phyloP scores from a whole-genome alignment of 352 stramenopile species.

The Aphanomyces astaci region DNA sequence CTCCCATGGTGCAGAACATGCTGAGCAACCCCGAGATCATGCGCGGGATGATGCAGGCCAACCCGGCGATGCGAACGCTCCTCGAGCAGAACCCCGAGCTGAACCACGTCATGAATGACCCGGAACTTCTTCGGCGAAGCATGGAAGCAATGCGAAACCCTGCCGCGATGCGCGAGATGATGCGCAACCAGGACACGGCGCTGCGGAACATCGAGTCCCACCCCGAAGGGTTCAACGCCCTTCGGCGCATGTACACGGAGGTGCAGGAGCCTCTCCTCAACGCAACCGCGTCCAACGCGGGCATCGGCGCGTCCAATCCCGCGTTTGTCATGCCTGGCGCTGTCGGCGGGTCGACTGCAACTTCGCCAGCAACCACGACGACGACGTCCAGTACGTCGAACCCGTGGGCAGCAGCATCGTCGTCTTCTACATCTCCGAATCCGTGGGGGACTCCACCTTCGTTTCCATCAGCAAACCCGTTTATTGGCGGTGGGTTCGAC shows the following conservation, averaged over 20 bases:
- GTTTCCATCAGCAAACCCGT: conserved; percentile 76
- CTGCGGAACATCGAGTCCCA: conserved; percentile 97
- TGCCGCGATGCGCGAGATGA: conserved; percentile 92
- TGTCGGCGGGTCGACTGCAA: conserved; percentile 32
- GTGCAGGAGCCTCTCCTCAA: conserved; percentile 96
- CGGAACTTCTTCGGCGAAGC: conserved; percentile 88
- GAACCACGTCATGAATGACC: conserved; percentile 93
- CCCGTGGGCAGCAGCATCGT: conserved; percentile 22
- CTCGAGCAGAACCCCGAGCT: conserved; percentile 95
- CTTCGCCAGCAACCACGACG: conserved; percentile 24
- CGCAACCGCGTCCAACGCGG: conserved; percentile 50
- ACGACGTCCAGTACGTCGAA: conserved; percentile 23
- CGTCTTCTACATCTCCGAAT: no score
- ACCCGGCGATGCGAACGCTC: conserved; percentile 92
- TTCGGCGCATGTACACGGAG: conserved; percentile 91
- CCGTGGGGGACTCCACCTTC: conserved; percentile 2
- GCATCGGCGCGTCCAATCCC: conserved; percentile 33
- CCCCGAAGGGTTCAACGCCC: conserved; percentile 94
- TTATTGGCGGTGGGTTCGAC: conserved; percentile 26
- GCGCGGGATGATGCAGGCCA: conserved; percentile 91
- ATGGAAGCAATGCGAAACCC: conserved; percentile 98
- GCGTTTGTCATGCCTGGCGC: conserved; percentile 83
- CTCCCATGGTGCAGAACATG: conserved; percentile 87
- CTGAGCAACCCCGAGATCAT: conserved; percentile 96
- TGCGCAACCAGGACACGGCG: conserved; percentile 95